Conservation (phyloP, 306 rosid species). For the Senna tora region DNA sequence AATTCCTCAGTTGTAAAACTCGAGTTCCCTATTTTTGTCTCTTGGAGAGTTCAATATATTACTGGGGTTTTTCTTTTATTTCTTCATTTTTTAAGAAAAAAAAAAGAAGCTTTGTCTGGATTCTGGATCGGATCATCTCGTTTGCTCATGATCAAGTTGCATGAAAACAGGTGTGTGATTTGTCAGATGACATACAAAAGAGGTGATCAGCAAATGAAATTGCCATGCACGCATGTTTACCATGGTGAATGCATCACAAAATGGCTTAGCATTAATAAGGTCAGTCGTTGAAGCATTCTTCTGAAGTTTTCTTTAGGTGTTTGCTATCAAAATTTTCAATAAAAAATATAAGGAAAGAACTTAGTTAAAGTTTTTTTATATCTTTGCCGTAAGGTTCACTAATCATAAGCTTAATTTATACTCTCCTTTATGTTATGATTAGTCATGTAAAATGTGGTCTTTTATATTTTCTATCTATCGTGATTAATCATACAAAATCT, state of each 20-base stretch:
- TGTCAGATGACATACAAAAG: constrained; percentile 91
- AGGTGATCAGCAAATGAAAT: constrained; percentile 79
- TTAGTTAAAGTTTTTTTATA: too few species aligned
- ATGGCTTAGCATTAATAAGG: constrained; percentile 97
- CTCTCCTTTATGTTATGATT: too few species aligned
- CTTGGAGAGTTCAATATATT: background rate
- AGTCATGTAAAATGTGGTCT: too few species aligned
- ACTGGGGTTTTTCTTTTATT: background rate
- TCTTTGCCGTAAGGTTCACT: too few species aligned
- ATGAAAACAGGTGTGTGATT: constrained; percentile 73
- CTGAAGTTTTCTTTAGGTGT: background rate
- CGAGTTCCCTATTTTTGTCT: background rate
- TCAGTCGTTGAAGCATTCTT: constrained; percentile 31
- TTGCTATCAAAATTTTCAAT: too few species aligned
- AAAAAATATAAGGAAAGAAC: too few species aligned
- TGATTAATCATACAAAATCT: too few species aligned
- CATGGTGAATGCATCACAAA: constrained; percentile 84
- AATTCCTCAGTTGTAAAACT: constrained; percentile 2
- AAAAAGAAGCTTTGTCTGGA: background rate
- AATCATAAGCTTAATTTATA: too few species aligned
- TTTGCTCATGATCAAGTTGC: constrained; percentile 27
- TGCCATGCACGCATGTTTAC: constrained; percentile 88
- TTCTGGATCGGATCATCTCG: background rate
- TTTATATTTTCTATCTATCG: too few species aligned
- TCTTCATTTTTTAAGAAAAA: background rate